Conservation (phyloP, 2,329 filamentous ascomycete genomes). For the Sporothrix phasma region DNA sequence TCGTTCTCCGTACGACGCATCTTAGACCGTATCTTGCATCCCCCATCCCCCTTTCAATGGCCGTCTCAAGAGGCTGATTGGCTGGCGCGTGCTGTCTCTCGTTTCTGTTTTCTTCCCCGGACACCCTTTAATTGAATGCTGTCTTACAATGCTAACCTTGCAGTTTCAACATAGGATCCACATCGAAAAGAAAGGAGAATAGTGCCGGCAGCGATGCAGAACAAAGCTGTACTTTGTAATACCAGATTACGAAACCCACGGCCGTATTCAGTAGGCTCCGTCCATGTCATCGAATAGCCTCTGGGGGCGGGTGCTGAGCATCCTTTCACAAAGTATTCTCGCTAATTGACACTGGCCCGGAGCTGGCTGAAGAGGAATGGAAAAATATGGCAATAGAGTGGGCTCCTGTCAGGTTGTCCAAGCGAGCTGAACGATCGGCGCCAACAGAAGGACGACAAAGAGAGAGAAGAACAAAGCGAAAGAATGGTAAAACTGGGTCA, state of each 20-base stretch:
- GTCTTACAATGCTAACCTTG: neutral
- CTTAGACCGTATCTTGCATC: no score
- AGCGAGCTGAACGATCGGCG: conserved; percentile 5
- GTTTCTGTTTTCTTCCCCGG: neutral
- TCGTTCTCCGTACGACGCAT: no score
- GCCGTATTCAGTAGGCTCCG: neutral
- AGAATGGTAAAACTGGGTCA: neutral
- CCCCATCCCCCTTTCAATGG: neutral
- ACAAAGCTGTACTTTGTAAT: neutral
- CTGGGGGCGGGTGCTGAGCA: neutral
- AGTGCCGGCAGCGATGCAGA: neutral
- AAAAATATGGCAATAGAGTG: neutral
- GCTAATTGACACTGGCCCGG: neutral
- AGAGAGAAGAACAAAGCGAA: neutral
- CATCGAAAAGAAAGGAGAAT: neutral
- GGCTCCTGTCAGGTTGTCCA: neutral
- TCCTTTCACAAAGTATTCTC: neutral
- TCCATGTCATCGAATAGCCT: neutral
- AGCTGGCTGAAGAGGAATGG: neutral
- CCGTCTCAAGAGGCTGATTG: conserved; percentile 3
- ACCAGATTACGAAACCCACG: no score
- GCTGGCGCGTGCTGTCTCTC: neutral
- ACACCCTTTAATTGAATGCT: neutral
- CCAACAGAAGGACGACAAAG: no score
- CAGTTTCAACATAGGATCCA: neutral